A percentile compares a stretch with the other conserved stretches of the same genome.
Evolutionary conservation across 495 filamentous ascomycete genomes (phyloP).

Genomic region (Penicillium crystallinum): DNA sequence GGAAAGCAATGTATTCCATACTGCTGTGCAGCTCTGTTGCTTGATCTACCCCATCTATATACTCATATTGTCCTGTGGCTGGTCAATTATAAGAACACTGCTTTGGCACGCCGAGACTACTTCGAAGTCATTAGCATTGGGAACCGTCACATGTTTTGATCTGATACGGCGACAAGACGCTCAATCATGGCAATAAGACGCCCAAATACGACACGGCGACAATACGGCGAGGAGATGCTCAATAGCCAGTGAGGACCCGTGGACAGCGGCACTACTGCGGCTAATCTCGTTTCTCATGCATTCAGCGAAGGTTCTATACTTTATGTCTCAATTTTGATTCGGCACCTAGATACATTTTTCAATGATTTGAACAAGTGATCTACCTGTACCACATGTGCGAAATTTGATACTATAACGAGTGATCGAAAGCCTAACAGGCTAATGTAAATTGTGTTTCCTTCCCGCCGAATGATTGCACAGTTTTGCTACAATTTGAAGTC

Average conservation of each 20-base stretch:
- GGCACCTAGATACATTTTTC: too few species aligned
- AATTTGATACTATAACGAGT: too few species aligned
- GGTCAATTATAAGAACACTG: not conserved
- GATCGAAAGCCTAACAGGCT: too few species aligned
- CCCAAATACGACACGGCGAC: too few species aligned
- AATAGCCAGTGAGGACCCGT: too few species aligned
- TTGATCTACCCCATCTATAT: not conserved
- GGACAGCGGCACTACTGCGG: too few species aligned
- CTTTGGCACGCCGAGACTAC: not conserved
- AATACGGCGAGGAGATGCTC: too few species aligned
- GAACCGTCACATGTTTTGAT: not conserved
- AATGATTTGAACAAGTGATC: not conserved
- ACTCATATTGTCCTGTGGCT: not conserved
- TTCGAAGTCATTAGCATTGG: not conserved
- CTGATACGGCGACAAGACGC: not conserved
- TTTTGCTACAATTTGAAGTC: too few species aligned
- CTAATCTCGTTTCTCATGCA: not conserved
- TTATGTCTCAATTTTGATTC: not conserved
- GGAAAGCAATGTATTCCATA: not conserved
- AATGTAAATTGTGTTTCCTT: too few species aligned
- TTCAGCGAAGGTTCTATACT: not conserved
- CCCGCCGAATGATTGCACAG: too few species aligned
- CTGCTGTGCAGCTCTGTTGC: not conserved
- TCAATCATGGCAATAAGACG: not conserved
- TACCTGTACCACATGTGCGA: not conserved